Evolutionary conservation across 2,329 filamentous ascomycete species (phyloP).

Genomic region (Elsinoe australis): DNA sequence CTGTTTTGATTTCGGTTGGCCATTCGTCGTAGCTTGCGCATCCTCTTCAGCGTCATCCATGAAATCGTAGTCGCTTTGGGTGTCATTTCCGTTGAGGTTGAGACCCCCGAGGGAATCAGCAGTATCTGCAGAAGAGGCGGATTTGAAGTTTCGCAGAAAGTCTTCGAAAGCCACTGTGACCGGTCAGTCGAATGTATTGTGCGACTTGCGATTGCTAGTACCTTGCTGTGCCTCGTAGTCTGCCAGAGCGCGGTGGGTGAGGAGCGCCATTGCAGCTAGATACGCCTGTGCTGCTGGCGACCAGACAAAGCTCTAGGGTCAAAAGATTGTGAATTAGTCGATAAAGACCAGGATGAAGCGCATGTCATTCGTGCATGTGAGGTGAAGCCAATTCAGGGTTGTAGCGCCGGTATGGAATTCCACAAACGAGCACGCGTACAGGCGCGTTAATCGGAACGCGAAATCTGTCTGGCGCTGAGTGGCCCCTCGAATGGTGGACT

Average conservation of each 20-base stretch:
- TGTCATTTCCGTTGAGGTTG: conserved; percentile 76
- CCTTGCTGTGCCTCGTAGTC: conserved; percentile 83
- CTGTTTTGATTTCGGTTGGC: conserved; percentile 46
- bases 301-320: no score
- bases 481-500: no score
- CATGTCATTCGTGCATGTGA: no score
- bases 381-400: no score
- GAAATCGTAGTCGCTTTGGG: conserved; percentile 84
- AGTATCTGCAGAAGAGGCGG: conserved; percentile 55
- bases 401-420: no score
- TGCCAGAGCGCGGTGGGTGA: conserved; percentile 68
- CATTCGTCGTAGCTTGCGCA: conserved; percentile 47
- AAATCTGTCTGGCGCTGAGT: no score
- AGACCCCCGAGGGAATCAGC: conserved; percentile 77
- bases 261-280: conserved; percentile 96
- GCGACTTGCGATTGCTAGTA: conserved; percentile 38
- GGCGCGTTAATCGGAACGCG: no score
- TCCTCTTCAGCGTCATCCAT: conserved; percentile 62
- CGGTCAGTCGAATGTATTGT: conserved; percentile 30
- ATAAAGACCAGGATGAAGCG: no score
- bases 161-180: conserved; percentile 68
- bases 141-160: conserved; percentile 85
- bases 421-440: no score
- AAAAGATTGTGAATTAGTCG: no score
- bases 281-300: no score